Evolutionary conservation across 73 alveolate species (phyloP), one percentile per base, ranked within the genome.

Genomic region (Durusdinium trenchii): DNA sequence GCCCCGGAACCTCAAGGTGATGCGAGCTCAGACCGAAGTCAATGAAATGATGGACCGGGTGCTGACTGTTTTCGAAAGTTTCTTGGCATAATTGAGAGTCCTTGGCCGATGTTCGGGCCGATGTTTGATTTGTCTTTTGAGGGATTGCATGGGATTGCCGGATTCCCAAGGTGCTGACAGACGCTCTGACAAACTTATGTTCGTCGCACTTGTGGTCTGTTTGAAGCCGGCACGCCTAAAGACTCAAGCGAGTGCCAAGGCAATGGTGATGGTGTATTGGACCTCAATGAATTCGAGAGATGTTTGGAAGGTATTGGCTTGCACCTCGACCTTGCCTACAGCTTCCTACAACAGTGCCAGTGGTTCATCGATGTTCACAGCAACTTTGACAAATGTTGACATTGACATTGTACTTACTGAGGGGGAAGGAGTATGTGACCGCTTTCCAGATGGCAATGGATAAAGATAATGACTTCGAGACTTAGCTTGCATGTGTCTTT

Each of bases 21-120:
- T 90, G 48, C 96, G 83, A n/a, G 43, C 87, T 60, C 3, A 30
- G 76, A 32, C n/a, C 28, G 86, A 62, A 7, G 52, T 20, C 71
- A 90, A 90, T 46, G 96, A 62, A 73, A 90, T 90, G 96, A 35
- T 90, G 96, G 96, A 90, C 38, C 96, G 96, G 54, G 96, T 90
- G 86, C 96, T 90, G 35, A 71, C 62, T 40, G 96, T 90, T 16
- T 90, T 90, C 61, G 86, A 67, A 48, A n/a, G 96, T 2, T 16
- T 48, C 96, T 64, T 47, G 85, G 75, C 64, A 40, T 26, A 42
- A 20, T 81, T 81, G 45, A 1, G 62, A 23, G 35, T 48, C 0
- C 12, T 64, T 67, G n/a, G 9, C 16, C 45, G 9, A 64, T 32
- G 81, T n/a, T 32, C 32, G 0, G 10, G 81, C 42, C 42, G 81